Conservation (phyloP, 305 asterid species). For the Euphrasia arctica region DNA sequence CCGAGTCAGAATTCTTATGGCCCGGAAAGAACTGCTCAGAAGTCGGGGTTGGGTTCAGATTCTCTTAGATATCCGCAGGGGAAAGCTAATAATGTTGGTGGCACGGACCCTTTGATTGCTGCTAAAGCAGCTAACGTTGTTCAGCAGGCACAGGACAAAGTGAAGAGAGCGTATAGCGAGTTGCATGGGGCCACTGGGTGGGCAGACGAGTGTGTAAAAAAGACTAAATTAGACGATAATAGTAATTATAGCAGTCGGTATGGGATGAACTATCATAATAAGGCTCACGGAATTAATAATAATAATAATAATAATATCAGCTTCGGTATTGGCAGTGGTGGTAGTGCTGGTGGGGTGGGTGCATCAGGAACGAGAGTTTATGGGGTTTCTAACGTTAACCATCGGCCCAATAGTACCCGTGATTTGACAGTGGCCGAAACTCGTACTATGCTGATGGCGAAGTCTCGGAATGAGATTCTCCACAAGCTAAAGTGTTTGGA, state of each 20-base stretch:
- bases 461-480: slow-evolving; percentile 46
- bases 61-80: slow-evolving; percentile 34
- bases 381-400: slow-evolving; percentile 34
- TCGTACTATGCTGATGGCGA: slow-evolving; percentile 45
- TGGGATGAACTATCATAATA: slow-evolving; percentile 31
- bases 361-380: slow-evolving; percentile 27
- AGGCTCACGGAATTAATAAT: background rate
- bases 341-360: too few relatives aligned
- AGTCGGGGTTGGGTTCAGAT: slow-evolving; percentile 32
- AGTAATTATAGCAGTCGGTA: slow-evolving; percentile 17
- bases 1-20: slow-evolving; percentile 32
- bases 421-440: slow-evolving; percentile 44
- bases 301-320: background rate
- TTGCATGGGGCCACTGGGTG: slow-evolving; percentile 33
- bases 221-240: slow-evolving; percentile 42
- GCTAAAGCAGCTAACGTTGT: slow-evolving; percentile 66
- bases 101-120: slow-evolving; percentile 50
- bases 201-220: slow-evolving; percentile 33
- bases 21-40: slow-evolving; percentile 44
- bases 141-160: slow-evolving; percentile 58
- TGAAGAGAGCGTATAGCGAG: slow-evolving; percentile 54
- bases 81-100: slow-evolving; percentile 33
- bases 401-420: slow-evolving; percentile 36
- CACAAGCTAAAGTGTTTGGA: slow-evolving; percentile 38
- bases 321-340: too few relatives aligned